These are phyloP conservation scores for Phytophthora cactorum DNA, from an alignment of 352 stramenopile genomes.

Conservation along the genomic window DNA sequence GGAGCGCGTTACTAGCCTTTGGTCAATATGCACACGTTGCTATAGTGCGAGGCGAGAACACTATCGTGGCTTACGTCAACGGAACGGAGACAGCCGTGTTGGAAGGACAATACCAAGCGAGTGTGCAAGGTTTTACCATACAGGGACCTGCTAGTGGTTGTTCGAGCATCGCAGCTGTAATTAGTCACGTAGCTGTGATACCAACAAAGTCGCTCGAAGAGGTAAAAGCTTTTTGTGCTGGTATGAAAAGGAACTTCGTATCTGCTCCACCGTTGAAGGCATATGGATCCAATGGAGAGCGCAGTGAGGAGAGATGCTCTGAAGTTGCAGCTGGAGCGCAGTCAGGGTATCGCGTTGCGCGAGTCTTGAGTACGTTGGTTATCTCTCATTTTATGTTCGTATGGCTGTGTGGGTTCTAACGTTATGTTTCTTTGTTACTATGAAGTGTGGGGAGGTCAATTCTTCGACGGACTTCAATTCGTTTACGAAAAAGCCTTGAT, in stretches of 20 bases:
- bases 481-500: slow-evolving; percentile 45
- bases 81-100: slow-evolving; percentile 14
- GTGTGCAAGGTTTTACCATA: slow-evolving; percentile 16
- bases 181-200: slow-evolving; percentile 62
- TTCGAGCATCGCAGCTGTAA: slow-evolving; percentile 21
- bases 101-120: neutral
- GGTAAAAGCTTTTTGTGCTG: slow-evolving; percentile 36
- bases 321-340: slow-evolving; percentile 42
- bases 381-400: neutral
- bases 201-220: slow-evolving; percentile 13
- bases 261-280: slow-evolving; percentile 49
- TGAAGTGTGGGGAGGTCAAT: slow-evolving; percentile 76
- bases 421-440: slow-evolving; percentile 6
- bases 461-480: slow-evolving; percentile 75
- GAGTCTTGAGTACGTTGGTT: slow-evolving; percentile 56
- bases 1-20: slow-evolving; percentile 14
- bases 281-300: slow-evolving; percentile 41
- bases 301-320: slow-evolving; percentile 35
- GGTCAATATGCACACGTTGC: slow-evolving; percentile 40
- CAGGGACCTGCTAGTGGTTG: slow-evolving; percentile 23
- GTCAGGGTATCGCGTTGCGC: slow-evolving; percentile 57
- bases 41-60: slow-evolving; percentile 9
- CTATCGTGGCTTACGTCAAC: slow-evolving; percentile 32
- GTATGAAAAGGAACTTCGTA: slow-evolving; percentile 57
- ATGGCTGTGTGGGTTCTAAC: slow-evolving; percentile 10